A percentile compares a stretch with the other conserved stretches of the same genome.
These are phyloP conservation scores for Coemansia sp. DNA, from an alignment of 192 early-diverging fungal species.

Conservation along the genomic window DNA sequence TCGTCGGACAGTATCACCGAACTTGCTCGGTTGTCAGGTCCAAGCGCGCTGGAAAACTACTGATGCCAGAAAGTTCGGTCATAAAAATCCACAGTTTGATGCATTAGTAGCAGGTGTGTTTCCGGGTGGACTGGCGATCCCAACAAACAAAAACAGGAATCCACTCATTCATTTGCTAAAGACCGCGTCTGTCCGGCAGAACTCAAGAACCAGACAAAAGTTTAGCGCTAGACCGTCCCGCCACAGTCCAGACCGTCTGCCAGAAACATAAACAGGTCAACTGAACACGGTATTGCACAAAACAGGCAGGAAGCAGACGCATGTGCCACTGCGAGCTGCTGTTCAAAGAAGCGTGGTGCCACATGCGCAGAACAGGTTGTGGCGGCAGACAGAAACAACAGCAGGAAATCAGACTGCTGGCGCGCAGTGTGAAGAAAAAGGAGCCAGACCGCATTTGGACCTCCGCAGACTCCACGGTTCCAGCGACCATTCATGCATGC, in stretches of 20 bases:
- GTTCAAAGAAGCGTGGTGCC: neutral
- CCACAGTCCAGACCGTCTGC: no score
- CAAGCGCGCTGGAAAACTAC: conserved; percentile 18
- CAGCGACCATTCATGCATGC: neutral
- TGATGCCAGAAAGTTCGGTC: neutral
- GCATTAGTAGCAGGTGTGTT: conserved; percentile 1
- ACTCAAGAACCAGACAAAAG: neutral
- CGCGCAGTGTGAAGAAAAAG: no score
- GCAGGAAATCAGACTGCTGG: no score
- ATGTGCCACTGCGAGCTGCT: neutral
- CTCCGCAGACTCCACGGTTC: neutral
- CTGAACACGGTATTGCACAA: neutral
- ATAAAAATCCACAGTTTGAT: neutral
- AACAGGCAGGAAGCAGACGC: neutral
- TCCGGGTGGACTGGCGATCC: conserved; percentile 3
- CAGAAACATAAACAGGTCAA: no score
- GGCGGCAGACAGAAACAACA: neutral
- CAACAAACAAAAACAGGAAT: conserved; percentile 8
- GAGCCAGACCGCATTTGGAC: neutral
- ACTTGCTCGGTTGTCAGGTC: conserved; percentile 21
- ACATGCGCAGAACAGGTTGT: neutral
- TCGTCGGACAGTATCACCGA: conserved; percentile 33
- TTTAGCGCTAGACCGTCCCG: no score
- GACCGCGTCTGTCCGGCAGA: neutral
- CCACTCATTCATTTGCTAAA: neutral